Conservation (phyloP, 2,329 filamentous ascomycete genomes). For the Triangularia verruculosa region DNA sequence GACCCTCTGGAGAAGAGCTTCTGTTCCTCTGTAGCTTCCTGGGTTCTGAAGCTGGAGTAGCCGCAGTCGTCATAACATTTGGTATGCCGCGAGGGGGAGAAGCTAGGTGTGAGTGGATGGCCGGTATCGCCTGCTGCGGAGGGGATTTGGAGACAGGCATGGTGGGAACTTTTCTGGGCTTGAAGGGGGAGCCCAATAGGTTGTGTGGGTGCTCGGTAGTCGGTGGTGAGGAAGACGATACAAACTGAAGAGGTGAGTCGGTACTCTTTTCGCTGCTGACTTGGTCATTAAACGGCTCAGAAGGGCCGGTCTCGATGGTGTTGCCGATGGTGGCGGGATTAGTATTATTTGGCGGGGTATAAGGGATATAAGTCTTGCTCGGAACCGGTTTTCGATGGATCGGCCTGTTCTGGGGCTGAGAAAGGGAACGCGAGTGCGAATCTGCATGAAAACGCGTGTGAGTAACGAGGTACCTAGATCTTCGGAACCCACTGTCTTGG, state of each 20-base stretch:
- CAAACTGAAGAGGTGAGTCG: background rate
- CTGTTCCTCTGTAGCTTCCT: slow-evolving; percentile 6
- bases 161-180: slow-evolving; percentile 19
- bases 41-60: slow-evolving; percentile 12
- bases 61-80: slow-evolving; percentile 14
- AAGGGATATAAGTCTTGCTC: slow-evolving; percentile 5
- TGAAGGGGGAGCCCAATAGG: slow-evolving; percentile 15
- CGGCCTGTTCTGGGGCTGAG: slow-evolving; percentile 12
- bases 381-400: slow-evolving; percentile 19
- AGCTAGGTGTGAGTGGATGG: background rate
- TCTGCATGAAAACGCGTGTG: slow-evolving; percentile 2
- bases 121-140: slow-evolving; percentile 12
- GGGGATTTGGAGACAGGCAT: slow-evolving; percentile 16
- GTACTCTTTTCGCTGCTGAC: background rate
- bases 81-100: slow-evolving; percentile 14
- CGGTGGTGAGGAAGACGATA: background rate
- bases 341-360: slow-evolving; percentile 2
- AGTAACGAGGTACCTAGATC: background rate
- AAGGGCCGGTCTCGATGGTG: background rate
- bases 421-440: background rate
- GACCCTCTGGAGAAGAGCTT: slow-evolving; percentile 18
- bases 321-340: slow-evolving; percentile 6
- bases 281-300: background rate
- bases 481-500: background rate
- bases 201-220: background rate